Conservation (phyloP, 345 rosid genomes). For the Kandelia obovata region DNA sequence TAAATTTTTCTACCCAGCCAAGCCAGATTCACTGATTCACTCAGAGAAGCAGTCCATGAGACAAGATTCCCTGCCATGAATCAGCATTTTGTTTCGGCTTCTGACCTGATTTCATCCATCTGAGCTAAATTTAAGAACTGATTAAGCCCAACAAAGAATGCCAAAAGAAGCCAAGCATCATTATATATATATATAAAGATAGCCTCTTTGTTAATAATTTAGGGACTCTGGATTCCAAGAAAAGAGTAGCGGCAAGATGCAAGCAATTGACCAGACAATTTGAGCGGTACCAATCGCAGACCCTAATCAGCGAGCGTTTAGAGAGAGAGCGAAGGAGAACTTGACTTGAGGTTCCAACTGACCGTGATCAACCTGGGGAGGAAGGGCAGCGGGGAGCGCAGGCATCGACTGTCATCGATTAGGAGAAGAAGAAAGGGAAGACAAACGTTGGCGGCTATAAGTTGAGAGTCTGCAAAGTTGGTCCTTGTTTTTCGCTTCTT, state of each 20-base stretch:
- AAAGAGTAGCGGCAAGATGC: too few species aligned
- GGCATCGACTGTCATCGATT: conserved; percentile 22
- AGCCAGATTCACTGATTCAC: background rate
- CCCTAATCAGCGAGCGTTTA: background rate
- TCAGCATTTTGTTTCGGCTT: conserved; percentile 23
- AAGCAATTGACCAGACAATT: too few species aligned
- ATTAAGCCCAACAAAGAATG: conserved; percentile 1
- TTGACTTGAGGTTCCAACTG: background rate
- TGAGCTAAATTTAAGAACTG: conserved; percentile 14
- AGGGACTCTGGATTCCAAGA: too few species aligned
- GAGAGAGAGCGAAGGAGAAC: background rate
- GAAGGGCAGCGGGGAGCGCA: conserved; percentile 35
- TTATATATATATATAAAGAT: background rate
- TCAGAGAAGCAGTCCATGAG: background rate
- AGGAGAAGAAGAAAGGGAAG: conserved; percentile 59
- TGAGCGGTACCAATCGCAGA: too few species aligned
- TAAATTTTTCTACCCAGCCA: background rate
- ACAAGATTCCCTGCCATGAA: conserved; percentile 11
- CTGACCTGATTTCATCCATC: conserved; percentile 27
- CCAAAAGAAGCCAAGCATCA: background rate
- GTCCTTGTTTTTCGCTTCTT: too few species aligned
- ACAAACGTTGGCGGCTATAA: conserved; percentile 43
- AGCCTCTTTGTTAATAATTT: background rate
- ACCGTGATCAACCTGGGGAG: conserved; percentile 38
- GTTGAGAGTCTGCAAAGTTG: too few species aligned